Percentiles rank a stretch among this genome's conserved stretches.
Conservation (phyloP, 257 asterid genomes). For the Solanum ossicruentum region DNA sequence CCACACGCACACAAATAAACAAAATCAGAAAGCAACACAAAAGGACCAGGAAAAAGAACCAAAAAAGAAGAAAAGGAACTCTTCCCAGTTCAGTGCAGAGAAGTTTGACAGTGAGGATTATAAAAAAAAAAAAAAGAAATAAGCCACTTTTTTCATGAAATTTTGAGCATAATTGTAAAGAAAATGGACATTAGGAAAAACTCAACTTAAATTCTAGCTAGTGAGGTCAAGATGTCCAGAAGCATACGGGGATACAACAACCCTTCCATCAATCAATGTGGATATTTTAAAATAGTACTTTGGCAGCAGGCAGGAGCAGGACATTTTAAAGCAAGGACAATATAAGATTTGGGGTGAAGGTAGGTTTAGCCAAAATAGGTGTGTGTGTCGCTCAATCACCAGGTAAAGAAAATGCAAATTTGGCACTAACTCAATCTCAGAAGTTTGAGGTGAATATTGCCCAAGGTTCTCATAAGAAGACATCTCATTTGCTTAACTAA, state of each 20-base stretch:
- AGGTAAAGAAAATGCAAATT: background rate
- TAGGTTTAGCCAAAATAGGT: background rate
- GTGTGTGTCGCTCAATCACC: background rate
- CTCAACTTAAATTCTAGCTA: background rate
- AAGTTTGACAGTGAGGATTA: background rate
- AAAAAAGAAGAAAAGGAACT: background rate
- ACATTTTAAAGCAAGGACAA: background rate
- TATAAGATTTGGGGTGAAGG: background rate
- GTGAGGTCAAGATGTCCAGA: background rate
- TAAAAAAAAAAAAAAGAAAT: background rate
- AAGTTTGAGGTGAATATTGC: background rate
- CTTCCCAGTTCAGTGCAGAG: background rate
- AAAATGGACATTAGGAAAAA: background rate
- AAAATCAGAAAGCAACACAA: background rate
- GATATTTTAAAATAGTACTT: background rate
- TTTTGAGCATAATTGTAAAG: background rate
- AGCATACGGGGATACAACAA: background rate
- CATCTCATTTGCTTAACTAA: background rate
- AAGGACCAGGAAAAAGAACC: background rate
- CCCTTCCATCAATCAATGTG: background rate
- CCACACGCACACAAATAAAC: background rate
- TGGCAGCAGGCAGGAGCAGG: background rate
- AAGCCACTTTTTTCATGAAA: background rate
- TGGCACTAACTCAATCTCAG: background rate
- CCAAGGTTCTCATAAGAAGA: background rate